Conservation (phyloP, 352 stramenopile genomes). For the Phytophthora citrophthora region DNA sequence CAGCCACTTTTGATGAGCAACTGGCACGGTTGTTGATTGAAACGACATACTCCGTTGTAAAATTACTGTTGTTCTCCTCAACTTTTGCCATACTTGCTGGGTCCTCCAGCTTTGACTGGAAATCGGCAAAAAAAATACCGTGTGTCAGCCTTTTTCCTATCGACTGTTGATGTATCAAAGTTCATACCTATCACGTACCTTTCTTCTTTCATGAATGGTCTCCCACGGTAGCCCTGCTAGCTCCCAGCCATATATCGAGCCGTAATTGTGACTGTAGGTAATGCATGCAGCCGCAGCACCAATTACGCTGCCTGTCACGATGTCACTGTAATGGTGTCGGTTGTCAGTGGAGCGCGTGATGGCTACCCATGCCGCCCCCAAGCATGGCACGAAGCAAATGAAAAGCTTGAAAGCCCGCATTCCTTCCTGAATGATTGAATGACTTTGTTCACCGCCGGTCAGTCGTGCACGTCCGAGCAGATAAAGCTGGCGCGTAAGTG, state of each 20-base stretch:
- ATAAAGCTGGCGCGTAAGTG: slow-evolving; percentile 52
- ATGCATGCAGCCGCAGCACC: slow-evolving; percentile 41
- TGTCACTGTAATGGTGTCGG: slow-evolving; percentile 82
- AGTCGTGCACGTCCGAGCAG: slow-evolving; percentile 69
- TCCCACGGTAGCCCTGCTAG: slow-evolving; percentile 51
- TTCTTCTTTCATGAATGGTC: slow-evolving; percentile 43
- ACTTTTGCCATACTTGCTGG: neutral
- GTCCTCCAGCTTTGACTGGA: slow-evolving; percentile 25
- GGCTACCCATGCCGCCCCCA: slow-evolving; percentile 68
- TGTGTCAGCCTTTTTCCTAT: too few relatives aligned
- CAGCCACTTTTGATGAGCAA: slow-evolving; percentile 4
- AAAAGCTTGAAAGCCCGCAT: slow-evolving; percentile 72
- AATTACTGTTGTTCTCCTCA: neutral
- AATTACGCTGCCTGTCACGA: slow-evolving; percentile 64
- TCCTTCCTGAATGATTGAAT: slow-evolving; percentile 49
- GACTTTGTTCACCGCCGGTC: slow-evolving; percentile 47
- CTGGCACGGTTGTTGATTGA: slow-evolving; percentile 7
- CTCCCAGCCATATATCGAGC: slow-evolving; percentile 59
- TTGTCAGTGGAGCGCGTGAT: slow-evolving; percentile 81
- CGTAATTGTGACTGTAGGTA: slow-evolving; percentile 70
- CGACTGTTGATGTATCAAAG: too few relatives aligned
- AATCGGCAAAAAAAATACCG: neutral
- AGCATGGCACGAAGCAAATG: slow-evolving; percentile 63
- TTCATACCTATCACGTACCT: slow-evolving; percentile 26
- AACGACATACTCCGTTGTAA: slow-evolving; percentile 2